Percentiles rank a stretch among this genome's conserved stretches.
phyloP scores from a whole-genome alignment of 768 basidiomycete species.

The Collybia sordida region DNA sequence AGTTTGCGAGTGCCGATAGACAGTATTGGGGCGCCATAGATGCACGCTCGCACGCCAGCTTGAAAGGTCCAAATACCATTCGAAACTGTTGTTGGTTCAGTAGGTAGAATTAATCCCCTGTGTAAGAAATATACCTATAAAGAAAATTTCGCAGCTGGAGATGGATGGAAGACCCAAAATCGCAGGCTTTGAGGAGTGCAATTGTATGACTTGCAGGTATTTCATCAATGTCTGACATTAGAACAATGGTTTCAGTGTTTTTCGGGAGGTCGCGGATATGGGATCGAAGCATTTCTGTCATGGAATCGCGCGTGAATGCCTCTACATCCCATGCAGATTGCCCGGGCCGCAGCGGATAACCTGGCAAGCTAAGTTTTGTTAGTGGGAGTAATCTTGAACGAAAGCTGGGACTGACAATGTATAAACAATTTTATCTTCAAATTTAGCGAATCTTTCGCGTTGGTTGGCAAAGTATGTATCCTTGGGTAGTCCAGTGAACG shows the following conservation, averaged over 20 bases:
- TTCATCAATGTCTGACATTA: slow-evolving; percentile 67
- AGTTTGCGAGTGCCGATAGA: slow-evolving; percentile 51
- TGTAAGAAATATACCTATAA: slow-evolving; percentile 45
- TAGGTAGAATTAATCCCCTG: background rate
- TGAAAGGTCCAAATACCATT: slow-evolving; percentile 54
- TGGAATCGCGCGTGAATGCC: slow-evolving; percentile 42
- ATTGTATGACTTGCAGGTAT: slow-evolving; percentile 54
- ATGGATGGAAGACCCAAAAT: slow-evolving; percentile 52
- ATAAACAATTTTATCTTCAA: slow-evolving; percentile 55
- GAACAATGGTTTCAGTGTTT: slow-evolving; percentile 39
- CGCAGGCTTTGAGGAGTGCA: slow-evolving; percentile 49
- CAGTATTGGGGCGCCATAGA: slow-evolving; percentile 39
- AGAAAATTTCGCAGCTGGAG: slow-evolving; percentile 61
- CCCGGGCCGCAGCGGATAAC: slow-evolving; percentile 36
- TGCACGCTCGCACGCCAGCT: slow-evolving; percentile 60
- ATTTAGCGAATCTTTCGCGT: slow-evolving; percentile 44
- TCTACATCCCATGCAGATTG: slow-evolving; percentile 54
- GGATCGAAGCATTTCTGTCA: slow-evolving; percentile 44
- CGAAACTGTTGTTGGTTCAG: slow-evolving; percentile 33
- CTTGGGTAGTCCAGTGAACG: slow-evolving; percentile 62
- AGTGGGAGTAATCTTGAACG: background rate
- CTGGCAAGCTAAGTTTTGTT: slow-evolving; percentile 37
- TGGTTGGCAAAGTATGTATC: slow-evolving; percentile 48
- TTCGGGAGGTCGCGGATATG: slow-evolving; percentile 32
- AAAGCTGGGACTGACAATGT: slow-evolving; percentile 33